Evolutionary conservation across 495 filamentous ascomycete genomes (phyloP), one percentile per base, ranked within the genome.

Genomic region (Penicillium diatomitis): DNA sequence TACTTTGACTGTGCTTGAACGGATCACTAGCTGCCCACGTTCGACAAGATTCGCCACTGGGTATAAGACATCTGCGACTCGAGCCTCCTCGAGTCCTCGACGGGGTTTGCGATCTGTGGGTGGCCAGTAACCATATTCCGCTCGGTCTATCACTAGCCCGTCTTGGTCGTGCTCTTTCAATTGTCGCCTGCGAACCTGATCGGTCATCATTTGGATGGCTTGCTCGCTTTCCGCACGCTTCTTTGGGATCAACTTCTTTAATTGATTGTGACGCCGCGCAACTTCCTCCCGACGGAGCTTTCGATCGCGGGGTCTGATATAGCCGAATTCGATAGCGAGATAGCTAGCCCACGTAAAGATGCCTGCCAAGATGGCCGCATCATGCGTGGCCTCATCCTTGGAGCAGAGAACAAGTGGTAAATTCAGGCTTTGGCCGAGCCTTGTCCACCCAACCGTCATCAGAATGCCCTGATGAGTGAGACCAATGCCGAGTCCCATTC

Each of bases 151-250:
- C 6, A 73, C 58, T 34, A 75, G 48, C 3, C 72, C 72, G 29
- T 62, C 61, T 11, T 68, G 58, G 3, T 41, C 50, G 9, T 60
- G 50, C 52, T 78, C 72, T 39, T 52, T 62, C 6, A 54, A 55
- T 58, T 80, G 77, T 12, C 71, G 66, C 12, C 66, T 59, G 52
- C 64, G 68, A 3, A 78, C 79, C 34, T 73, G 69, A 2, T 74
- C 72, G 1, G 52, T 51, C 69, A 83, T 76, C 34, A 82, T 54
- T 44, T 70, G 68, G 38, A 75, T 75, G 30, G 78, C 68, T 49
- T 80, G 70, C 42, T 66, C 64, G 34, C 77, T 79, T 44, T 79
- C 75, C 4, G 61, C 63, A 3, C 65, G 62, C 38, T 68, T 69
- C 49, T 69, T 57, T 0, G 69, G 66, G 6, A 80, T 58, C 39